Conservation (phyloP, 2,329 filamentous ascomycete genomes). For the Alternaria arborescens region DNA sequence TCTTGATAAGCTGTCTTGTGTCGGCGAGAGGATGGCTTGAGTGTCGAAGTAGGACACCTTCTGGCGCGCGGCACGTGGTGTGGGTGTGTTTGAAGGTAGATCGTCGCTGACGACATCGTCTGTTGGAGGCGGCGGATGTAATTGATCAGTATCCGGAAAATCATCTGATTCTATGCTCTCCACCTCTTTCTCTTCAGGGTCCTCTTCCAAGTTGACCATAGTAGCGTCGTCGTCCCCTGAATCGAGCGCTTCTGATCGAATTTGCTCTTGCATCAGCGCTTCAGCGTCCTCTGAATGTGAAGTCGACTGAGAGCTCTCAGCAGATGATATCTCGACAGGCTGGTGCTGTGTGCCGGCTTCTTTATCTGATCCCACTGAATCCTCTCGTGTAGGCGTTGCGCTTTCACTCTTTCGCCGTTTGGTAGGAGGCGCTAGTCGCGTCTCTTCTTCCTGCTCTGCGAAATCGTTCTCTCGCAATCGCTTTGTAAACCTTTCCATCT, state of each 20-base stretch:
- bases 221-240: not conserved
- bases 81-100: slow-evolving; percentile 36
- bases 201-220: slow-evolving; percentile 7
- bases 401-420: slow-evolving; percentile 30
- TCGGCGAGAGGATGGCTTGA: slow-evolving; percentile 47
- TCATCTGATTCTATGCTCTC: slow-evolving; percentile 30
- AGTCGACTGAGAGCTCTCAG: slow-evolving; percentile 18
- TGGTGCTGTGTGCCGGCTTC: slow-evolving; percentile 20
- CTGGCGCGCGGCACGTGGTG: slow-evolving; percentile 37
- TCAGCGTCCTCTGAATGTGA: not conserved
- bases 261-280: slow-evolving; percentile 1
- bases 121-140: not conserved
- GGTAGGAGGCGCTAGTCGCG: slow-evolving; percentile 9
- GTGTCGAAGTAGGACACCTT: slow-evolving; percentile 39
- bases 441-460: slow-evolving; percentile 9
- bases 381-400: slow-evolving; percentile 10
- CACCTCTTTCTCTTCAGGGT: slow-evolving; percentile 4
- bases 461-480: slow-evolving; percentile 25
- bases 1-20: slow-evolving; percentile 21
- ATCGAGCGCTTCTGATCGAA: slow-evolving; percentile 5
- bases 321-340: slow-evolving; percentile 36
- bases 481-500: slow-evolving; percentile 32
- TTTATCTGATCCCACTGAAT: not conserved
- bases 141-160: slow-evolving; percentile 2
- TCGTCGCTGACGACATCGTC: slow-evolving; percentile 15